phyloP scores from a whole-genome alignment of 2,329 filamentous ascomycete species.

The Coleophoma eucalyptorum region DNA sequence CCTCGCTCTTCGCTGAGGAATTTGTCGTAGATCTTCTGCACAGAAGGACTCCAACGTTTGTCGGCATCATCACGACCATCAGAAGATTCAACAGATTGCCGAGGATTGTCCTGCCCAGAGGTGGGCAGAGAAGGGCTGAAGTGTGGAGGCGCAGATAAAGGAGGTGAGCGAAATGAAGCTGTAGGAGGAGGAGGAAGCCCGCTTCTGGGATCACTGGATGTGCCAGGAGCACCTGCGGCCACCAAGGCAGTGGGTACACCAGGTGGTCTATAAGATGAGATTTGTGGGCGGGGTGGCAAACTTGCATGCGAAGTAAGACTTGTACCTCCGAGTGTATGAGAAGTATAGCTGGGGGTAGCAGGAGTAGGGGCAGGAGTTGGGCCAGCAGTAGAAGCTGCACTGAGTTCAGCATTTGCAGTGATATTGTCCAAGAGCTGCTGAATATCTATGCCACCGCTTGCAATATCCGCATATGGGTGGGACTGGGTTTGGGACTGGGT shows the following conservation, averaged over 20 bases:
- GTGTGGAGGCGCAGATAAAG: slow-evolving; percentile 15
- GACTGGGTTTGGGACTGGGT: slow-evolving; percentile 11
- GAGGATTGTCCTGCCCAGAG: slow-evolving; percentile 12
- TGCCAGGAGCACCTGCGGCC: slow-evolving; percentile 28
- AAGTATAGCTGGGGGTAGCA: slow-evolving; percentile 15
- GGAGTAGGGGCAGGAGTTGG: slow-evolving; percentile 11
- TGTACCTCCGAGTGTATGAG: slow-evolving; percentile 16
- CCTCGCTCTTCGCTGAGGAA: slow-evolving; percentile 71
- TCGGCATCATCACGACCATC: slow-evolving; percentile 26
- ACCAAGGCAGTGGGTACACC: slow-evolving; percentile 22
- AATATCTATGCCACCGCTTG: slow-evolving; percentile 29
- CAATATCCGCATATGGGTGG: slow-evolving; percentile 22
- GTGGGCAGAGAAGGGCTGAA: slow-evolving; percentile 16
- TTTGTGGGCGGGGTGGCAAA: slow-evolving; percentile 29
- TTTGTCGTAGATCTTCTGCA: slow-evolving; percentile 65
- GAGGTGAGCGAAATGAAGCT: slow-evolving; percentile 22
- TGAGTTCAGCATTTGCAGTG: slow-evolving; percentile 30
- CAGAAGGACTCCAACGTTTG: slow-evolving; percentile 37
- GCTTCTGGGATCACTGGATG: slow-evolving; percentile 26
- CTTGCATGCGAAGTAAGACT: slow-evolving; percentile 28
- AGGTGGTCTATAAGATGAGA: slow-evolving; percentile 26
- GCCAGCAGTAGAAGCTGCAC: slow-evolving; percentile 14
- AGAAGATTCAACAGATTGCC: slow-evolving; percentile 13
- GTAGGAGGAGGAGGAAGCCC: slow-evolving; percentile 28
- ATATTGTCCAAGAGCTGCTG: slow-evolving; percentile 32